These are phyloP conservation scores for Pisolithus albus DNA, from an alignment of 768 basidiomycete genomes.

Conservation along the genomic window DNA sequence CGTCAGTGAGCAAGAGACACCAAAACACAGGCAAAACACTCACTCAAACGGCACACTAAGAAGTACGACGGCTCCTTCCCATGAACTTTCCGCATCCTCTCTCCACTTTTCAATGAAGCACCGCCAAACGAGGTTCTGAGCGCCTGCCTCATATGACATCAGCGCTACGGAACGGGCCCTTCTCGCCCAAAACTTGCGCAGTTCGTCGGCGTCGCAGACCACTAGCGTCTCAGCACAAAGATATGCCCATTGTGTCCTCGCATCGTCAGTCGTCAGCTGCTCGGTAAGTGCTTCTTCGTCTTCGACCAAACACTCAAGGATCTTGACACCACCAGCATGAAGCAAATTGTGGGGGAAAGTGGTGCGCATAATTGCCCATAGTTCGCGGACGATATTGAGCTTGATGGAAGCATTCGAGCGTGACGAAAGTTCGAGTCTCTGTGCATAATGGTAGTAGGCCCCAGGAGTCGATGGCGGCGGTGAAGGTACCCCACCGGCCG, in stretches of 20 bases:
- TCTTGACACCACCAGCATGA: constrained; percentile 34
- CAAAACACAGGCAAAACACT: constrained; percentile 21
- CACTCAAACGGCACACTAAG: constrained; percentile 61
- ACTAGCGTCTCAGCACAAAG: constrained; percentile 51
- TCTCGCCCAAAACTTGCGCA: constrained; percentile 48
- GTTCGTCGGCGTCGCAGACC: constrained; percentile 39
- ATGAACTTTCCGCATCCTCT: constrained; percentile 36
- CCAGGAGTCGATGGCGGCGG: constrained; percentile 6
- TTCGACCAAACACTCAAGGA: constrained; percentile 45
- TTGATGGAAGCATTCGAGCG: constrained; percentile 45
- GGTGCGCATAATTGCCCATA: constrained; percentile 46
- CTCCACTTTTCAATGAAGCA: constrained; percentile 52
- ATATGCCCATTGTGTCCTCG: constrained; percentile 51
- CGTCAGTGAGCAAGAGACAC: background rate
- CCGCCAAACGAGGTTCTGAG: constrained; percentile 51
- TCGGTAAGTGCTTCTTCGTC: constrained; percentile 37
- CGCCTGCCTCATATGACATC: constrained; percentile 32
- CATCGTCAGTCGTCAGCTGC: constrained; percentile 36
- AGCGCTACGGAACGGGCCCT: constrained; percentile 15
- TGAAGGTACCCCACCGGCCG: constrained; percentile 18
- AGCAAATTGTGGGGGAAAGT: constrained; percentile 39
- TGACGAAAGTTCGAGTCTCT: background rate
- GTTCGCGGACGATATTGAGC: constrained; percentile 47
- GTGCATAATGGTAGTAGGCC: background rate
- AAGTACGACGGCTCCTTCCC: constrained; percentile 47